Percentiles rank a stretch among this genome's conserved stretches.
phyloP scores from a whole-genome alignment of 192 early-diverging fungal genomes.

The Obelidium mucronatum region DNA sequence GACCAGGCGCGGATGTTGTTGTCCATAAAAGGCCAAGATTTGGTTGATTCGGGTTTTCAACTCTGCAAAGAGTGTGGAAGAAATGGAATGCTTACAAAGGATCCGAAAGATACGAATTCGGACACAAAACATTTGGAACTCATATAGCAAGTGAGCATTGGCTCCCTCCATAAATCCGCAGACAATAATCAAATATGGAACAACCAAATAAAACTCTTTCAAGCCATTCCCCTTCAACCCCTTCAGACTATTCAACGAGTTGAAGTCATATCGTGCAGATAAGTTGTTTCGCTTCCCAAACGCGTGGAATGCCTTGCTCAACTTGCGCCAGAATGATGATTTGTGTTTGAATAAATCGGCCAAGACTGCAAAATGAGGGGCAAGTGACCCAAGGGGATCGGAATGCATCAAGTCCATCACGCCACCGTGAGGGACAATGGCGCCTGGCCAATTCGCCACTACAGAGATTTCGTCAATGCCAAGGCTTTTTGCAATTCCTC shows the following conservation, averaged over 20 bases:
- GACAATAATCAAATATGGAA: neutral
- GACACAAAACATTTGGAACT: neutral
- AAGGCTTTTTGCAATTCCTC: neutral
- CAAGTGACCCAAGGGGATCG: neutral
- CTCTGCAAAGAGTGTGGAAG: neutral
- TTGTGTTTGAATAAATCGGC: neutral
- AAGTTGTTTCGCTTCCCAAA: neutral
- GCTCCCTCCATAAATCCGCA: neutral
- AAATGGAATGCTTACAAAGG: neutral
- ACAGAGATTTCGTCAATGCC: neutral
- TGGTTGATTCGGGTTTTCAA: neutral
- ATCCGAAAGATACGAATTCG: neutral
- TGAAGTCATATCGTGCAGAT: neutral
- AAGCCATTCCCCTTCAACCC: neutral
- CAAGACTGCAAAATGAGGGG: neutral
- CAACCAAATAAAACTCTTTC: conserved; percentile 2
- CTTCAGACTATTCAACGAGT: neutral
- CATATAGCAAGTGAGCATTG: neutral
- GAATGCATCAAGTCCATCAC: neutral
- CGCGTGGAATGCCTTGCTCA: neutral
- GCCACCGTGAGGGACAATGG: neutral
- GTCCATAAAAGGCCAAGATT: neutral
- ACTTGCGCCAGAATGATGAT: neutral
- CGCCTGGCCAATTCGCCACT: neutral
- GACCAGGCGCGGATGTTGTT: neutral